phyloP scores from a whole-genome alignment of 2,329 filamentous ascomycete species.

The Emydomyces testavorans region DNA sequence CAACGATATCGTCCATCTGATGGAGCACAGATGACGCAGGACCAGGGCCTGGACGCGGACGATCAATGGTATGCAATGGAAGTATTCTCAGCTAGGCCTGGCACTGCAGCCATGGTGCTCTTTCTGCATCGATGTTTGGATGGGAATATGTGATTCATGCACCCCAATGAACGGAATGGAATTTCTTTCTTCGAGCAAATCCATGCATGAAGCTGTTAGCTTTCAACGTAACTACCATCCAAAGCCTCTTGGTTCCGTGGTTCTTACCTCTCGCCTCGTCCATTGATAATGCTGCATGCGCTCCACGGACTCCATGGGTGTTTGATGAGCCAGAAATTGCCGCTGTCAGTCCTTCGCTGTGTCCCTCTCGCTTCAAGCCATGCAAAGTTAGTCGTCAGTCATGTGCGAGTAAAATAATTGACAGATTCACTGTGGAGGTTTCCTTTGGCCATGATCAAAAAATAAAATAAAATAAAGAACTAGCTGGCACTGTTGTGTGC shows the following conservation, averaged over 20 bases:
- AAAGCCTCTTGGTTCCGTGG: neutral
- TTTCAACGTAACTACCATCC: neutral
- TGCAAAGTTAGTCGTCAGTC: too few species aligned
- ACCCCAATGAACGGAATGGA: neutral
- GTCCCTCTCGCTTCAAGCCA: too few species aligned
- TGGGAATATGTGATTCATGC: constrained; percentile 7
- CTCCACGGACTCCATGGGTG: too few species aligned
- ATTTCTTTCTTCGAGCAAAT: neutral
- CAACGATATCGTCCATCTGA: neutral
- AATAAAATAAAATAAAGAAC: too few species aligned
- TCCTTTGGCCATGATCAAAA: too few species aligned
- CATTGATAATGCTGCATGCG: too few species aligned
- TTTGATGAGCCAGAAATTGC: too few species aligned
- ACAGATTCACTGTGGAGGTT: too few species aligned
- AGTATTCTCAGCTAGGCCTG: neutral
- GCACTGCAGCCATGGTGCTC: constrained; percentile 1
- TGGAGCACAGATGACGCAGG: constrained; percentile 9
- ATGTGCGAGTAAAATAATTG: too few species aligned
- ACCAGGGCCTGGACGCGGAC: constrained; percentile 10
- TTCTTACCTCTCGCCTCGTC: neutral
- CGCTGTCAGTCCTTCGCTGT: too few species aligned
- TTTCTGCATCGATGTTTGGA: constrained; percentile 7
- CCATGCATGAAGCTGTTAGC: neutral
- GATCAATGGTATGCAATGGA: constrained; percentile 4
- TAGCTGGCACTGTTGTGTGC: too few species aligned